Evolutionary conservation across 2,329 filamentous ascomycete species (phyloP).

Genomic region (Cordyceps cicadae): DNA sequence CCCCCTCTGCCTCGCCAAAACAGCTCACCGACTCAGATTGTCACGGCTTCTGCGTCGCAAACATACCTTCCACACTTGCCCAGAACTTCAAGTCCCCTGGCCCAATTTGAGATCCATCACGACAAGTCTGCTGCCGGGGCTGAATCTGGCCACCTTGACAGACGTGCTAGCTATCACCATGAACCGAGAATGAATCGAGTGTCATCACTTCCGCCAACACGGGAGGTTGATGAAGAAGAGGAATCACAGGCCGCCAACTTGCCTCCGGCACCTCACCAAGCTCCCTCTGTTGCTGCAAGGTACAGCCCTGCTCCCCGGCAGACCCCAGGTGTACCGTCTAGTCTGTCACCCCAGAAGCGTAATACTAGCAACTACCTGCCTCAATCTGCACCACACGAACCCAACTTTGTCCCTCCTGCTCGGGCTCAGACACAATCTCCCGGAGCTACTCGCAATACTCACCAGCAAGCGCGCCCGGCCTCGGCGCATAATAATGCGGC

Average conservation of each 20-base stretch:
- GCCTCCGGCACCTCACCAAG: constrained; percentile 18
- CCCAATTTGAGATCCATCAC: constrained; percentile 51
- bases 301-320: constrained; percentile 31
- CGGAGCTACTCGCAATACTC: constrained; percentile 35
- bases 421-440: constrained; percentile 58
- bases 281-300: constrained; percentile 24
- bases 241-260: constrained; percentile 27
- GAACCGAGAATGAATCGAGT: constrained; percentile 48
- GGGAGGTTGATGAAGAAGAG: constrained; percentile 54
- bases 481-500: constrained; percentile 41
- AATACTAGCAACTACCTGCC: constrained; percentile 44
- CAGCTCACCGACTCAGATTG: constrained; percentile 32
- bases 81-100: constrained; percentile 57
- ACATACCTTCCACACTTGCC: constrained; percentile 50
- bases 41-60: constrained; percentile 30
- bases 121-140: constrained; percentile 26
- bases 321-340: background rate
- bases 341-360: constrained; percentile 50
- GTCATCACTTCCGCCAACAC: constrained; percentile 51
- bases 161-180: constrained; percentile 44
- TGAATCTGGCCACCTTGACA: constrained; percentile 36
- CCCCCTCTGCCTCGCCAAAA: constrained; percentile 33
- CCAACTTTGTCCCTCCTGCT: constrained; percentile 45
- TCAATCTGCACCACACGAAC: constrained; percentile 24
- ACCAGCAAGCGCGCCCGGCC: constrained; percentile 38